These are phyloP conservation scores for Blepharisma stoltei DNA, from an alignment of 73 alveolate species.

Conservation along the genomic window DNA sequence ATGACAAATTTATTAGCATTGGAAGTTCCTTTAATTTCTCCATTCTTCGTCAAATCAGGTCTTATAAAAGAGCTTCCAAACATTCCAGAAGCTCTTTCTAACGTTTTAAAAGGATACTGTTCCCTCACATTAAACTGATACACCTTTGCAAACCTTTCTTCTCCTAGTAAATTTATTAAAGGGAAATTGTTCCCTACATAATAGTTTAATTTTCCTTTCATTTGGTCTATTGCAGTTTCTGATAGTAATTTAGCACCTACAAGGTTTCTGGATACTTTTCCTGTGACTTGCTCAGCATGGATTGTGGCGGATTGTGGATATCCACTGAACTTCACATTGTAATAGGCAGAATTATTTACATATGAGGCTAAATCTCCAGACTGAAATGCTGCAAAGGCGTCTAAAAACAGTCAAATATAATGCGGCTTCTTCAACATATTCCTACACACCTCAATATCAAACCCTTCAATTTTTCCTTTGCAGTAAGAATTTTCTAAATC, in stretches of 20 bases:
- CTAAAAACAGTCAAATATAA: not conserved
- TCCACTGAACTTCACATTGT: not conserved
- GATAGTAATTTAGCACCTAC: not conserved
- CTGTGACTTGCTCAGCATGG: not conserved
- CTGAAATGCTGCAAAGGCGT: not conserved
- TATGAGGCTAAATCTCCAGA: slow-evolving; percentile 2
- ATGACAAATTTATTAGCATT: not conserved
- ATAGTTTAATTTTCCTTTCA: not conserved
- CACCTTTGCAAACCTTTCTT: not conserved
- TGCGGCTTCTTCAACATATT: not conserved
- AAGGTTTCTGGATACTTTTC: not conserved
- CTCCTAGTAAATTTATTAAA: slow-evolving; percentile 1
- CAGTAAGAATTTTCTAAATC: not conserved
- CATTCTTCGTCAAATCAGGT: not conserved
- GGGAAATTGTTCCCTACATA: not conserved
- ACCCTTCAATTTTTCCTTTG: not conserved
- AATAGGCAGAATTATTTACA: not conserved
- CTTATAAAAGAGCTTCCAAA: not conserved
- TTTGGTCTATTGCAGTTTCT: slow-evolving; percentile 3
- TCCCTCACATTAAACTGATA: not conserved
- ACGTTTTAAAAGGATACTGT: not conserved
- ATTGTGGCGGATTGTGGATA: slow-evolving; percentile 25
- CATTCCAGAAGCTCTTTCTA: not conserved
- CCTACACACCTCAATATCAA: not conserved
- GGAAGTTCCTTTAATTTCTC: not conserved